Base-by-base conservation (phyloP, 169 alveolate species). In the Eimeria praecox region DNA sequence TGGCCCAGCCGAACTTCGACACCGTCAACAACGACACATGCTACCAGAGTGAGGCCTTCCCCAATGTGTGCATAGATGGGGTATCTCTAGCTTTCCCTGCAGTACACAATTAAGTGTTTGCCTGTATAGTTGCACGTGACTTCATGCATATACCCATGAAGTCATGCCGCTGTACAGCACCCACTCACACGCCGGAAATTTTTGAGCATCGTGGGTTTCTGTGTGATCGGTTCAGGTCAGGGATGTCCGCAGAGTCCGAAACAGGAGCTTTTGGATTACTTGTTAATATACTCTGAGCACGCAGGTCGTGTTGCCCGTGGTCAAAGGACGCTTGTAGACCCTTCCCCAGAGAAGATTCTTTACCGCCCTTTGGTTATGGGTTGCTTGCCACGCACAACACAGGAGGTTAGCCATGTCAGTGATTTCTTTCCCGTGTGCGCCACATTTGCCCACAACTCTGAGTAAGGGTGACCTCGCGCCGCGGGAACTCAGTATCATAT, bases 351-450 rank as follows among this genome's bases (percentile, higher is more conserved):
- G 54, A 95, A 95, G 52, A 90, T 95, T 56, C 62, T 30, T 1
- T 95, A 73, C 40, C 87, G 97, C 44, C 83, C 77, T 80, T 33
- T 95, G 42, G 66, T 46, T 35, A 80, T 88, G 66, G 78, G 90
- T 9, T 91, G 94, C 82, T 20, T 95, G 27, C 97, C 97, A 35
- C 27, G 90, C 71, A 80, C 78, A 33, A 82, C 90, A 44, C 22
- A 56, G 30, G 69, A 75, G 42, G 94, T 95, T 59, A 88, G 94
- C 46, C 96, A 95, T 35, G 93, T 90, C 56, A 82, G 95, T n/a
- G 97, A 95, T 33, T 95, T 90, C 82, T 78, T 95, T 62, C 97
- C 97, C 33, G 92, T 95, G 22, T 95, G 96, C 49, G 96, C 89
- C 49, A 95, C 96, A 12, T 90, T 90, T 44, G 89, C 95, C 14